These are phyloP conservation scores for Xylaria sp. DNA, from an alignment of 2,329 filamentous ascomycete genomes.

Conservation along the genomic window DNA sequence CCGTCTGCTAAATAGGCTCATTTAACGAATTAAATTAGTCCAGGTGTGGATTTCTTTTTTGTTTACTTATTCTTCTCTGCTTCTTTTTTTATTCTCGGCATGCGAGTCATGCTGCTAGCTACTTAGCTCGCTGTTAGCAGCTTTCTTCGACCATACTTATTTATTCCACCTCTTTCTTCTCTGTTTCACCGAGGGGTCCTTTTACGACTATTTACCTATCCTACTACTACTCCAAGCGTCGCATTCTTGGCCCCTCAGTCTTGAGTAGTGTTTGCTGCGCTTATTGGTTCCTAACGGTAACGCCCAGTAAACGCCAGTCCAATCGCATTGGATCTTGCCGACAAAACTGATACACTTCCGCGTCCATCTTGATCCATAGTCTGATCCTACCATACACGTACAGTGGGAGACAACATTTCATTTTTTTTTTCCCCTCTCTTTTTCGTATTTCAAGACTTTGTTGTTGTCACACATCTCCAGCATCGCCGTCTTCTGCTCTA, in stretches of 20 bases:
- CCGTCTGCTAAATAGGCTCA: background rate
- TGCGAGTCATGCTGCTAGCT: background rate
- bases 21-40: constrained; percentile 23
- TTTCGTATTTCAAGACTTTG: background rate
- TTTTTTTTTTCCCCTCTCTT: background rate
- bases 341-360: constrained; percentile 18
- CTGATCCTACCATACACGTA: background rate
- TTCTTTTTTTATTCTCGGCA: background rate
- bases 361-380: background rate
- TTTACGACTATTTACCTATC: too few species aligned
- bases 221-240: background rate
- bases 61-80: background rate
- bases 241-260: background rate
- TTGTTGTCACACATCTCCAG: background rate
- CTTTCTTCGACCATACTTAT: background rate
- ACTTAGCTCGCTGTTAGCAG: background rate
- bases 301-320: background rate
- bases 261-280: background rate
- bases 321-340: constrained; percentile 10
- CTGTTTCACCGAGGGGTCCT: background rate
- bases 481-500: background rate
- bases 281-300: background rate
- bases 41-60: constrained; percentile 10
- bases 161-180: background rate
- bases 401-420: background rate